Evolutionary conservation across 1,284 basidiomycete genomes (phyloP).

Genomic region (Trichosporon inkin): DNA sequence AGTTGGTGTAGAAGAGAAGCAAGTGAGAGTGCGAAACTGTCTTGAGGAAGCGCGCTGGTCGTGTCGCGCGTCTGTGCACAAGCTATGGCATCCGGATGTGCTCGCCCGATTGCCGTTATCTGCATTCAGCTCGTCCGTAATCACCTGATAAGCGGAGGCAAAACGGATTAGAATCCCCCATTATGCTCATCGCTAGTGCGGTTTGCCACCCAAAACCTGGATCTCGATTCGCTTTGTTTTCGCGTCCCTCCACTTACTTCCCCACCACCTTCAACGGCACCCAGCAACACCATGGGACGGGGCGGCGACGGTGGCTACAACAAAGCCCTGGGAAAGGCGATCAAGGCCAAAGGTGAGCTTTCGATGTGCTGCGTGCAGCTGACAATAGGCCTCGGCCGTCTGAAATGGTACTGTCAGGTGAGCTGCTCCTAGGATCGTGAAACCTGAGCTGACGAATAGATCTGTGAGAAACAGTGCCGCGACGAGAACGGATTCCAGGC

Average conservation of each 20-base stretch:
- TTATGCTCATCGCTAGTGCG: neutral
- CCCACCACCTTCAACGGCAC: neutral
- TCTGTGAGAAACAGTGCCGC: constrained; percentile 82
- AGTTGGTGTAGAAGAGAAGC: too few species aligned
- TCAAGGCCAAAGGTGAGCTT: constrained; percentile 76
- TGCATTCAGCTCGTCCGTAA: neutral
- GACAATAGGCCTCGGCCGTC: constrained; percentile 65
- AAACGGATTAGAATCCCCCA: neutral
- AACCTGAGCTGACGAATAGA: neutral
- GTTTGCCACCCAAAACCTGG: neutral
- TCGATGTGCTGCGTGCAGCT: neutral
- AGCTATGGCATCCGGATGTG: neutral
- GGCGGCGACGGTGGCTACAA: constrained; percentile 69
- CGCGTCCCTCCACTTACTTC: neutral
- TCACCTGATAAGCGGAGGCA: neutral
- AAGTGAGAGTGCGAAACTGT: too few species aligned
- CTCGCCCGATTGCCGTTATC: constrained; percentile 4
- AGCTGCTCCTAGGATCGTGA: constrained; percentile 70
- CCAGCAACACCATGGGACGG: constrained; percentile 38
- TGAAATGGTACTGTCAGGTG: constrained; percentile 94
- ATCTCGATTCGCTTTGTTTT: neutral
- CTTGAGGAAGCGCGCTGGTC: neutral
- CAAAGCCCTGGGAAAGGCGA: constrained; percentile 87
- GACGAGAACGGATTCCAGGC: constrained; percentile 88
- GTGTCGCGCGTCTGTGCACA: neutral